Base-by-base conservation (phyloP, 345 rosid genomes). In the Citropsis articulata region DNA sequence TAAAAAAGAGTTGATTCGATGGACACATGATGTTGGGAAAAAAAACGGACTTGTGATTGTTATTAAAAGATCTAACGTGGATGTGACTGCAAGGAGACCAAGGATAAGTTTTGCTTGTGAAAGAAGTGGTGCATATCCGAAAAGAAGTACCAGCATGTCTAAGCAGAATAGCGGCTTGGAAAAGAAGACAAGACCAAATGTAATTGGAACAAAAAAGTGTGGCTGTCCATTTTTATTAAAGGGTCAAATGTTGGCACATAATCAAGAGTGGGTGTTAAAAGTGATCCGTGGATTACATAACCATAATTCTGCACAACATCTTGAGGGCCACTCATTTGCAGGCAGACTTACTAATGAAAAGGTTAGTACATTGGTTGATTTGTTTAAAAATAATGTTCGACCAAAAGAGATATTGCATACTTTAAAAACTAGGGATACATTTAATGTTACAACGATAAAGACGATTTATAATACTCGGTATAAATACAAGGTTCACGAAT, bases 251-350 rank as follows among this genome's bases (percentile, higher is more conserved):
- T 68, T 9, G 69, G 59, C 1, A 0, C 38, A 5, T 35, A 50
- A 69, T 69, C 56, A 68, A 35, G 79, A 77, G 56, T 77, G 75
- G 74, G 30, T 67, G 14, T 22, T 77, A 22, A 57, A 77, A 77
- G 67, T 77, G 24, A 24, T 77, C 24, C 68, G 57, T 68, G 79
- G 79, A 38, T 16, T 77, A 45, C 75, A 77, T 68, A 77, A 68
- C 55, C 75, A 68, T 77, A 56, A 35, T 35, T 14, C 14, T 7
- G 53, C 57, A 4, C 55, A 77, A 40, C 50, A 56, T 2, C 18
- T 69, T 2, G 67, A 77, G 55, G 75, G 75, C 21, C 57, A 77
- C 27, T 68, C 75, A 31, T 77, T 55, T 36, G 75, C 75, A 1
- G 57, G 67, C 16, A 67, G 67, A 77, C 55, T 77, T 48, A 66